Evolutionary conservation across 176 grass and related monocot species (phyloP), one percentile per base, ranked within the genome.

Genomic region (Bothriochloa decipiens): DNA sequence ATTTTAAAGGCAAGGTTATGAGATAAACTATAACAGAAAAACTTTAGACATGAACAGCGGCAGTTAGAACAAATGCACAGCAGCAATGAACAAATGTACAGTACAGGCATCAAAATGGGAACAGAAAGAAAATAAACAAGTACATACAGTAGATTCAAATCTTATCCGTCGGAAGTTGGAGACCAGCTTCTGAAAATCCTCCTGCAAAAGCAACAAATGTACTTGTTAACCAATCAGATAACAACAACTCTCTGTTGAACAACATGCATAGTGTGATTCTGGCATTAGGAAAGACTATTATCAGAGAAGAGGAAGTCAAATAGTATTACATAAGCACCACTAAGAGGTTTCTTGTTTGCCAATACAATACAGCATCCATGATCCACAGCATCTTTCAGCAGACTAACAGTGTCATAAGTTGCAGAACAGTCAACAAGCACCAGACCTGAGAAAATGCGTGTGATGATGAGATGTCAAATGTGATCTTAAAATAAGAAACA

Each of bases 271-370:
- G 42, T 29, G 14, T 17, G 15, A 18, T 17, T 74, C 17, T 0
- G 8, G 43, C 26, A 32, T 73, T 26, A 74, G 27, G 71, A 49
- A 74, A 74, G 43, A 52, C 8, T 32, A 73, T 49, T 49, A 52
- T 46, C 45, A 32, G 45, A 74, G 2, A 72, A 74, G 15, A 20
- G 26, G 0, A 50, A 33, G 27, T 32, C 70, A 32, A 1, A 32
- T 32, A 18, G 45, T 25, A 74, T 74, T 93, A 98, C 96, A 87
- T 93, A 90, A 81, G 70, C 72, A 87, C 89, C 88, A 3, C 93
- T 93, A 72, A 98, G 91, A 53, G 93, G 96, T 47, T 95, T 98
- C 87, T 98, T 98, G 77, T 98, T 98, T 79, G 96, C 96, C 46
- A 95, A 67, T 20, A 95, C 82, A 45, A 90, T 29, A 20, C 93